Base-by-base conservation (phyloP, 768 basidiomycete genomes). In the Phallus indusiatus region DNA sequence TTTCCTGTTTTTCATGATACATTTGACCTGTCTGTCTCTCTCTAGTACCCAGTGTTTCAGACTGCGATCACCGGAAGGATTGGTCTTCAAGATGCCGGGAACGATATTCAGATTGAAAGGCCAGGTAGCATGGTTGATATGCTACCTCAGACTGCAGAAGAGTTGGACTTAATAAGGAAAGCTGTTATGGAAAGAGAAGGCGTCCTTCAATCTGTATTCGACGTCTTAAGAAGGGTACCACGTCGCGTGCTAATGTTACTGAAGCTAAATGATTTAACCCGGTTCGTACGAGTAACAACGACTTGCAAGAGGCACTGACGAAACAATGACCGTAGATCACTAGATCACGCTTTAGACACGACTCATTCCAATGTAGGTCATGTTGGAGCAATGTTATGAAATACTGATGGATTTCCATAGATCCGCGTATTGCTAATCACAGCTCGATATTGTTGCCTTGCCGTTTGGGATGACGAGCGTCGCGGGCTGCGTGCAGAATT, bases 31-130 rank as follows among this genome's bases (percentile, higher is more conserved):
- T 28, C n/a, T n/a, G n/a, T n/a, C n/a, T n/a, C n/a, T n/a, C n/a
- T 55, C 0, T 66, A 94, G 88, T 98, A 96, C 68, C 90, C 93
- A 9, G 80, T 96, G 11, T 94, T 98, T 62, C 93, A 97, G 71
- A 90, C 92, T 20, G 94, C 94, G 14, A 85, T 98, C 49, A 97
- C 94, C n/a, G 87, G 85, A 62, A 54, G 48, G 61, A 62, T 34
- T 33, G 66, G 62, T 16, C 36, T 49, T 16, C 75, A 78, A 14
- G 75, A 77, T 17, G 69, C 72, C 18, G 72, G 70, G 10, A 69
- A 71, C 3, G 67, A 74, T 18, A 64, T 71, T 17, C 67, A 67
- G n/a, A 79, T 84, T 65, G 72, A 71, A 48, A 82, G 89, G n/a
- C 85, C 85, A 1, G 82, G 84, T 10, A 82, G 88, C 60, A 78